Percentiles rank a stretch among this genome's conserved stretches.
Evolutionary conservation across 2,329 filamentous ascomycete genomes (phyloP).

Genomic region (Trichoderma aggressivum): DNA sequence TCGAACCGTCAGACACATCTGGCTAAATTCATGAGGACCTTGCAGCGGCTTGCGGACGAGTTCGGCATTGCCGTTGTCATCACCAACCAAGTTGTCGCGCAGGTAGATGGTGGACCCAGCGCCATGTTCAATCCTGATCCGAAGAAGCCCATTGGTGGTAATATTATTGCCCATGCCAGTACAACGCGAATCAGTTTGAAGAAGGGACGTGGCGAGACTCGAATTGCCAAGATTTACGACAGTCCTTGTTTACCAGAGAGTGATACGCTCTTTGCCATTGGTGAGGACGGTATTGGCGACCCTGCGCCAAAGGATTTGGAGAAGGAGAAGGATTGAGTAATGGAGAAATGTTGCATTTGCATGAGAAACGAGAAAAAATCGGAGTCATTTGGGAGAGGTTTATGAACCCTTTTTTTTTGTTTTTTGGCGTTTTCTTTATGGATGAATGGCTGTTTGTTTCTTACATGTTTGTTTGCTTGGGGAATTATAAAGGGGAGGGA

Average conservation of each 20-base stretch:
- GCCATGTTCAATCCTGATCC: slow-evolving; percentile 99
- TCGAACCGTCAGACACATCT: slow-evolving; percentile 89
- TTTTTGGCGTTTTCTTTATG: slow-evolving; percentile 30
- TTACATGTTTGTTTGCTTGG: slow-evolving; percentile 5
- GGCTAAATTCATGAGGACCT: slow-evolving; percentile 81
- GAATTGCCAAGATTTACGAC: slow-evolving; percentile 99
- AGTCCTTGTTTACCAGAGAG: slow-evolving; percentile 95
- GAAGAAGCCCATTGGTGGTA: slow-evolving; percentile 98
- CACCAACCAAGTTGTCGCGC: slow-evolving; percentile 97
- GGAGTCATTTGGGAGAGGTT: slow-evolving; percentile 25
- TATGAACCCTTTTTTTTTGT: slow-evolving; percentile 26
- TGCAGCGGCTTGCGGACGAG: slow-evolving; percentile 73
- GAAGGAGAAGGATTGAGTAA: slow-evolving; percentile 28
- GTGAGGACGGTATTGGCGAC: slow-evolving; percentile 94
- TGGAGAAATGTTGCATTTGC: neutral
- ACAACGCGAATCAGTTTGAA: slow-evolving; percentile 93
- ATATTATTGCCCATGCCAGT: slow-evolving; percentile 97
- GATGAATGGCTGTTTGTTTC: slow-evolving; percentile 2
- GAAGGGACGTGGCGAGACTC: slow-evolving; percentile 91
- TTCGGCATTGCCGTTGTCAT: slow-evolving; percentile 98
- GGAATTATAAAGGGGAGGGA: neutral
- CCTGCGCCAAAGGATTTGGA: slow-evolving; percentile 89
- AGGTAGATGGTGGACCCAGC: slow-evolving; percentile 92
- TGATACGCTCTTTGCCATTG: slow-evolving; percentile 94
- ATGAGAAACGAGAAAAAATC: slow-evolving; percentile 20